phyloP scores from a whole-genome alignment of 805 yeast species.

The Kodamaea neixiangensis region DNA sequence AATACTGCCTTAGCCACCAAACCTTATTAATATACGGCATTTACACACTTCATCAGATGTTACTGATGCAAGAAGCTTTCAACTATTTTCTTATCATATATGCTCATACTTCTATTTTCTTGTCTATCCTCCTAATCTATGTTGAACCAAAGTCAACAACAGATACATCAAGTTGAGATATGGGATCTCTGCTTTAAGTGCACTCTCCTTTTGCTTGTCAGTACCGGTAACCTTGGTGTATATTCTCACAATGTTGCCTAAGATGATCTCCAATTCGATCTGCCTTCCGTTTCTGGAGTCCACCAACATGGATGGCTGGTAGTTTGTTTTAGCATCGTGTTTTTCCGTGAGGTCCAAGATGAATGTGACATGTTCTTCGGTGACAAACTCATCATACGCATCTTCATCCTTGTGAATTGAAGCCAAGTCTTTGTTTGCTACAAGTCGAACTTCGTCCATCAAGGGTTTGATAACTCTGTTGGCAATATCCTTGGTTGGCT shows the following conservation, averaged over 20 bases:
- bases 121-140: background rate
- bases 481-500: constrained; percentile 20
- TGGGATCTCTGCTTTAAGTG: constrained; percentile 12
- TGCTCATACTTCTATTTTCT: background rate
- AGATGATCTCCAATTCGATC: constrained; percentile 41
- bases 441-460: constrained; percentile 63
- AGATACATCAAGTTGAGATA: constrained; percentile 13
- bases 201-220: constrained; percentile 6
- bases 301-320: constrained; percentile 44
- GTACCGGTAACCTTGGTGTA: constrained; percentile 3
- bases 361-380: constrained; percentile 51
- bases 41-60: no score
- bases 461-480: constrained; percentile 48
- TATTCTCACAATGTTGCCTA: constrained; percentile 40
- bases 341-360: constrained; percentile 40
- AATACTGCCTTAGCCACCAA: no score
- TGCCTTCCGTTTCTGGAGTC: constrained; percentile 39
- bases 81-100: background rate
- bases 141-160: constrained; percentile 15
- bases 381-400: constrained; percentile 37
- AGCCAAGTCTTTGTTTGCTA: constrained; percentile 71
- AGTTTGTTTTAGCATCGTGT: constrained; percentile 54
- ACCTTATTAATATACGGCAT: no score
- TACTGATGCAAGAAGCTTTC: no score
- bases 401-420: constrained; percentile 31